phyloP scores from a whole-genome alignment of 2,329 filamentous ascomycete species.

The Thielaviopsis populi region DNA sequence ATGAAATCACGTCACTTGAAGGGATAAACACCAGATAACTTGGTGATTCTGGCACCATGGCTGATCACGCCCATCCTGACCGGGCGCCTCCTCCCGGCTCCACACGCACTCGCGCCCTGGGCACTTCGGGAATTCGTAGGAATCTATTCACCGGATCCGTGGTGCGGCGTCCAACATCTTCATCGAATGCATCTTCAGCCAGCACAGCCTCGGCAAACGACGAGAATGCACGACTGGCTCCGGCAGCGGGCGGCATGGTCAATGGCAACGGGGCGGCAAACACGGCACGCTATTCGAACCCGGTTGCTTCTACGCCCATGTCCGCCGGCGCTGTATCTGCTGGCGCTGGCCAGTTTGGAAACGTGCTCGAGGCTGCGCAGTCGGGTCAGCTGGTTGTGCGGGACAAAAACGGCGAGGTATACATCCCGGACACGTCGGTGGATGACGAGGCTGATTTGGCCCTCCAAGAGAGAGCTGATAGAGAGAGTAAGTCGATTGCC shows the following conservation, averaged over 20 bases:
- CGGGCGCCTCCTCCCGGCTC: neutral
- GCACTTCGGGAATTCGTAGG: constrained; percentile 12
- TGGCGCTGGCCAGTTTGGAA: neutral
- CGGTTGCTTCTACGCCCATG: neutral
- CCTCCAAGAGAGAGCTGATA: constrained; percentile 42
- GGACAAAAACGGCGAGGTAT: constrained; percentile 47
- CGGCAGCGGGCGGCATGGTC: neutral
- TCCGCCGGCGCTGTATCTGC: neutral
- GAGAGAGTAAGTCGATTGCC: constrained; percentile 31
- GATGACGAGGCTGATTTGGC: constrained; percentile 40
- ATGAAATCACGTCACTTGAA: neutral
- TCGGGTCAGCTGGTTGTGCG: constrained; percentile 44
- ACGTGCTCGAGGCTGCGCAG: neutral
- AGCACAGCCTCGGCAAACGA: constrained; percentile 4
- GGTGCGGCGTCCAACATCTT: constrained; percentile 10
- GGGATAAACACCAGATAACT: neutral
- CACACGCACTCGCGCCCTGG: constrained; percentile 10
- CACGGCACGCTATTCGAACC: neutral
- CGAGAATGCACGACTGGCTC: constrained; percentile 5
- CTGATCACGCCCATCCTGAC: neutral
- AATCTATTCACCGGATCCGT: constrained; percentile 12
- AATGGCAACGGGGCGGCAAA: neutral
- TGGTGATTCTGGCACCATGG: neutral
- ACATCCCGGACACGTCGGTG: constrained; percentile 27
- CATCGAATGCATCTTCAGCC: constrained; percentile 6